Base-by-base conservation (phyloP, 352 stramenopile genomes). In the Ophiocytium majus region DNA sequence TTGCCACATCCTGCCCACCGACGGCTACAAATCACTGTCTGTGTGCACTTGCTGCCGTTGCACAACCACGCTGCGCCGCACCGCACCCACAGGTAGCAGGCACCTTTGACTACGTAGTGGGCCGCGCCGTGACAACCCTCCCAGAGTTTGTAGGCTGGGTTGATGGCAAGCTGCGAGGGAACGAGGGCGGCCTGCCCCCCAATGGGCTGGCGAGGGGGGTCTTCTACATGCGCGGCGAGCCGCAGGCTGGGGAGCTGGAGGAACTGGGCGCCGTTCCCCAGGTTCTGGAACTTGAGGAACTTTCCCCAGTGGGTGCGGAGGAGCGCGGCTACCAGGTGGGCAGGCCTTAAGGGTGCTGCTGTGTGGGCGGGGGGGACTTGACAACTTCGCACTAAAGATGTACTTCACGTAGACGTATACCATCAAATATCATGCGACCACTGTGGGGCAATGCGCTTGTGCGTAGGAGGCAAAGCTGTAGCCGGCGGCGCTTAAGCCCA, bases 91-190 rank as follows among this genome's bases (percentile, higher is more conserved):
- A 86, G 63, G 85, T 88, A 32, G 82, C 64, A 1, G 31, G 36
- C 31, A 80, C 37, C 33, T 89, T 89, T 34, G 81, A 90, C 74
- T 90, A 83, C 50, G 64, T 90, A 0, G 64, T 88, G 17, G 86
- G 86, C 28, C 76, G 86, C 32, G 82, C 84, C 35, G 86, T 90
- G 28, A 89, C 86, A 35, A 50, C 81, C 31, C 81, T 90, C 31
- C 86, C 86, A n/a, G 76, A 84, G 28, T 90, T 90, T n/a, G 76
- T 90, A n/a, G 84, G 83, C 33, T 89, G 82, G 79, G 80, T 90
- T 0, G 76, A 88, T 32, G 81, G 90, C 34, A 88, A 88, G 28
- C 74, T 90, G 76, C 81, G 78, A 34, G 49, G 19, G n/a, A 88
- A 88, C 76, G 17, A 83, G 66, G 49, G 31, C 5, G 34, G n/a